A percentile compares a stretch with the other conserved stretches of the same genome.
Conservation (phyloP, 2,329 filamentous ascomycete species). For the Bretziella fagacearum region DNA sequence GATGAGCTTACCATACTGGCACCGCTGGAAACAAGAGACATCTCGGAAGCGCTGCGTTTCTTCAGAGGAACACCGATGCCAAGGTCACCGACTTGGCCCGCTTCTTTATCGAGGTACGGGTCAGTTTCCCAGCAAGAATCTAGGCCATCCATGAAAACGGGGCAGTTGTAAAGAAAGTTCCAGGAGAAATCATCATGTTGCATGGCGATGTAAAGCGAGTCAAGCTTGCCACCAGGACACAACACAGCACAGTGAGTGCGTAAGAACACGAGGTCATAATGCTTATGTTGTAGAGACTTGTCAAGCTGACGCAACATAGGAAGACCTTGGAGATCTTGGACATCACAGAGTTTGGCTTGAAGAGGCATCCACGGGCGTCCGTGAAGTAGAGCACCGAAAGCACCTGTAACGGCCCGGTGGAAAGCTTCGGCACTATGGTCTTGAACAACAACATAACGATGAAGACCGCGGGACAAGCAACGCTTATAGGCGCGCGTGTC, state of each 20-base stretch:
- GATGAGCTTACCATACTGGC: background rate
- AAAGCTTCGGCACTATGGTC: constrained; percentile 34
- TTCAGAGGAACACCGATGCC: constrained; percentile 15
- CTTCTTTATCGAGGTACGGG: constrained; percentile 27
- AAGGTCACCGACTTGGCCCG: constrained; percentile 12
- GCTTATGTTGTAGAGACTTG: constrained; percentile 23
- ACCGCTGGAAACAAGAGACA: constrained; percentile 27
- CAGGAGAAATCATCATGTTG: constrained; percentile 36
- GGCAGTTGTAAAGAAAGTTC: constrained; percentile 32
- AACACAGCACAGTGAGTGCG: constrained; percentile 37
- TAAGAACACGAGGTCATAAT: constrained; percentile 36
- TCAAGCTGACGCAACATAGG: constrained; percentile 42
- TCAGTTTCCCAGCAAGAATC: constrained; percentile 40
- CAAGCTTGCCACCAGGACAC: constrained; percentile 36
- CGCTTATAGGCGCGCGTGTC: constrained; percentile 44
- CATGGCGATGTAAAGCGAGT: constrained; percentile 44
- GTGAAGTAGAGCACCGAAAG: constrained; percentile 33
- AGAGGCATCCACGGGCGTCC: constrained; percentile 39
- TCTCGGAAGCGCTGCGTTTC: constrained; percentile 37
- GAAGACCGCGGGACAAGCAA: constrained; percentile 41
- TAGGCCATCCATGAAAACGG: constrained; percentile 33
- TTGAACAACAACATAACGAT: constrained; percentile 37
- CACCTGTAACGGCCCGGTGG: constrained; percentile 28
- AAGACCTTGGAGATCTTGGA: constrained; percentile 34
- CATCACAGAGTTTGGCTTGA: constrained; percentile 41